Evolutionary conservation across 306 rosid species (phyloP).

Genomic region (Citrullus mucosospermus): DNA sequence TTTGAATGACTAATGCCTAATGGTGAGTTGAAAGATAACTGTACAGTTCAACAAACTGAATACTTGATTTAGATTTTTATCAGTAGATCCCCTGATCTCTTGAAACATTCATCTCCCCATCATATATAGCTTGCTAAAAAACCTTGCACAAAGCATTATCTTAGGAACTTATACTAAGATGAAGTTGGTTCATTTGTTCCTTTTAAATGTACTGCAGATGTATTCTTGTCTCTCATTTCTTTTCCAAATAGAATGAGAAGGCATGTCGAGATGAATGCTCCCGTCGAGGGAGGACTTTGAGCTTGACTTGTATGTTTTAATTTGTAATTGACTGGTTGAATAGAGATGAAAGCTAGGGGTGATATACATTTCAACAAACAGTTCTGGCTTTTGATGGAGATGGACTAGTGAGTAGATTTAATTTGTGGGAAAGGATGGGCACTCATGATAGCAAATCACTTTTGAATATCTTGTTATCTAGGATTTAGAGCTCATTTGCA

Average conservation of each 20-base stretch:
- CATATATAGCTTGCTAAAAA: not conserved
- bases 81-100: not conserved
- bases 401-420: not conserved
- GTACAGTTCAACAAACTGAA: not conserved
- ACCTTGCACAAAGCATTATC: not conserved
- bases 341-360: not conserved
- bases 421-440: not conserved
- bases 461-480: not conserved
- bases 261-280: not conserved
- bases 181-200: not conserved
- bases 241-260: not conserved
- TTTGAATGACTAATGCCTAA: not conserved
- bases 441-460: not conserved
- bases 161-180: not conserved
- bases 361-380: not conserved
- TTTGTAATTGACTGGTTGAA: not conserved
- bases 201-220: not conserved
- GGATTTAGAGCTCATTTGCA: not conserved
- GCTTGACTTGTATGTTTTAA: not conserved
- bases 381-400: not conserved
- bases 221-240: not conserved
- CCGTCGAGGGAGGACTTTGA: not conserved
- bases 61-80: not conserved
- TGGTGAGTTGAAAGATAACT: not conserved
- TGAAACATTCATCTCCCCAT: not conserved